Evolutionary conservation across 1,139 yeast species (phyloP).

Genomic region (Entelexis paramagnoliae): DNA sequence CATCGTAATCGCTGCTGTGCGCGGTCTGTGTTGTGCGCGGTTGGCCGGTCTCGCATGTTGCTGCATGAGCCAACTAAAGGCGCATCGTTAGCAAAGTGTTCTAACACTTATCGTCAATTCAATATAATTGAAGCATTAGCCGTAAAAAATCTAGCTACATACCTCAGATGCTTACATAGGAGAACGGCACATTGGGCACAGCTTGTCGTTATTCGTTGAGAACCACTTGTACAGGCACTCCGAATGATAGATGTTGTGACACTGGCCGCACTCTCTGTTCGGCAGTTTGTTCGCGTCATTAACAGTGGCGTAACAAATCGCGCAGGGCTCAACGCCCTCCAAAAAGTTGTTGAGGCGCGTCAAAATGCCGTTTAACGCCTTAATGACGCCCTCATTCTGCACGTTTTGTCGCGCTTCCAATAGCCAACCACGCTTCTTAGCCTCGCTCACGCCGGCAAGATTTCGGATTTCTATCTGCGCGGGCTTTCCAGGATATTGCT

Average conservation of each 20-base stretch:
- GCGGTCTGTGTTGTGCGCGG: too few relatives aligned
- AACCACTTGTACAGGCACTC: conserved; percentile 97
- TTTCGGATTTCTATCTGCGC: conserved; percentile 67
- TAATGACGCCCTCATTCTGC: conserved; percentile 70
- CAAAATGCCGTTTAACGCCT: conserved; percentile 37
- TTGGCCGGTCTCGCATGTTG: too few relatives aligned
- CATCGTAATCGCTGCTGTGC: too few relatives aligned
- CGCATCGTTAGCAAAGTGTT: too few relatives aligned
- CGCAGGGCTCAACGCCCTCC: conserved; percentile 92
- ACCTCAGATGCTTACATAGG: conserved; percentile 24
- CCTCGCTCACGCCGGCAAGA: conserved; percentile 81
- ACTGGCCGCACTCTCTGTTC: conserved; percentile 74
- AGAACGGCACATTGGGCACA: conserved; percentile 90
- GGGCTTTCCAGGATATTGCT: conserved; percentile 61
- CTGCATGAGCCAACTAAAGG: too few relatives aligned
- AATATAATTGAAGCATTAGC: too few relatives aligned
- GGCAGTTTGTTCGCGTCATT: conserved; percentile 91
- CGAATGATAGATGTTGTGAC: conserved; percentile 92
- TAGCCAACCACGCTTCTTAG: conserved; percentile 93
- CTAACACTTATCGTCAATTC: too few relatives aligned
- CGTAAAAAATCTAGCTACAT: too few relatives aligned
- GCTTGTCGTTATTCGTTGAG: conserved; percentile 77
- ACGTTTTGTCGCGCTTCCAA: conserved; percentile 65
- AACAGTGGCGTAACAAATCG: conserved; percentile 83
- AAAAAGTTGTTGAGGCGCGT: conserved; percentile 31